Percentiles rank a stretch among this genome's conserved stretches.
These are phyloP conservation scores for Cordyceps javanica DNA, from an alignment of 2,329 filamentous ascomycete species.

Conservation along the genomic window DNA sequence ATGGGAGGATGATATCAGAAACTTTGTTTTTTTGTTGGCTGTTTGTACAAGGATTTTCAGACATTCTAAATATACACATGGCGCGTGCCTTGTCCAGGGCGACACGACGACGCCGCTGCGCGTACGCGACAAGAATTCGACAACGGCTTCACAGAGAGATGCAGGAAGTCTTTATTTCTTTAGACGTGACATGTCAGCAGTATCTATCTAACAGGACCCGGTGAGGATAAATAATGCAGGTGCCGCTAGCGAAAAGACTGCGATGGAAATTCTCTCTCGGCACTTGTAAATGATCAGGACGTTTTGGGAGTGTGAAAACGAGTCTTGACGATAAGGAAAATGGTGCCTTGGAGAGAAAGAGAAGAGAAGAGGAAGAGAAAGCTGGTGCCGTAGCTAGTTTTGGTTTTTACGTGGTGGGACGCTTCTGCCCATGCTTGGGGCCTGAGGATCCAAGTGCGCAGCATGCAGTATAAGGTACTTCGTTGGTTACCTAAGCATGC, in stretches of 20 bases:
- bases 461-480: no score
- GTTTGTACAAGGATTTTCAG: background rate
- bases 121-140: no score
- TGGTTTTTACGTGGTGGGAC: conserved; percentile 23
- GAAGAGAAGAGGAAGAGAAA: conserved; percentile 28
- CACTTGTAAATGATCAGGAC: conserved; percentile 89
- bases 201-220: conserved; percentile 96
- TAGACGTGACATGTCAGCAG: conserved; percentile 64
- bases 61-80: background rate
- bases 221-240: conserved; percentile 59
- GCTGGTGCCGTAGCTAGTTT: conserved; percentile 17
- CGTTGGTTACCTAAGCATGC: background rate
- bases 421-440: background rate
- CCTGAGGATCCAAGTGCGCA: conserved; percentile 16
- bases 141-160: background rate
- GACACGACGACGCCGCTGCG: background rate
- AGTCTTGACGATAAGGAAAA: conserved; percentile 94
- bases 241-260: conserved; percentile 98
- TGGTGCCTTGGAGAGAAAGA: conserved; percentile 57
- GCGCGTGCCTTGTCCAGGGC: background rate
- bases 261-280: conserved; percentile 63
- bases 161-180: background rate
- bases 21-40: background rate
- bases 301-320: conserved; percentile 58
- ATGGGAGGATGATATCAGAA: background rate